Evolutionary conservation across 2,329 filamentous ascomycete genomes (phyloP), one percentile per base, ranked within the genome.

Genomic region (Phialocephala subalpina): DNA sequence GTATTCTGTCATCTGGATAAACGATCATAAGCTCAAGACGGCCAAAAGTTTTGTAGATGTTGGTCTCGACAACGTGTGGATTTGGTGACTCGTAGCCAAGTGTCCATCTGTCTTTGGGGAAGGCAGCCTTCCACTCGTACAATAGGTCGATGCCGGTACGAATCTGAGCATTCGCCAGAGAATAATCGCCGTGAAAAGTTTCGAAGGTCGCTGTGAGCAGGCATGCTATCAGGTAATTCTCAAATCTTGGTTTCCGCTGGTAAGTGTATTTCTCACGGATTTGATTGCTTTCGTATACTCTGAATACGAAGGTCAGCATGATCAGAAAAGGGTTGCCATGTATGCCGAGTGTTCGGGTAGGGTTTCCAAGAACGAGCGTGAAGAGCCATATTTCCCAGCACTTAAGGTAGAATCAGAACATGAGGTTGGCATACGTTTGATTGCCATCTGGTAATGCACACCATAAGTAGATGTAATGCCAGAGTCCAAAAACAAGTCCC

Each of bases 11-110:
- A 16, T 42, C 38, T 8, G 65, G 88, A 0, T 85, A 87, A 70
- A 88, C 88, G 47, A 86, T 86, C 73, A 88, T 86, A 42, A 89
- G 86, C 3, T 85, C 86, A 1, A 89, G 38, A 42, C 38, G 38
- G 1, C 83, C 87, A 71, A 89, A 88, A 78, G 88, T 87, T 56
- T 85, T 83, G 12, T 86, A 79, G 25, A 89, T 80, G 69, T 88
- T 86, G 63, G 87, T 82, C 69, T 88, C 86, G 36, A 69, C 45
- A 1, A 65, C 35, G 27, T 62, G n/a, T 16, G 61, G 45, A 16
- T 60, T 53, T 27, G 68, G 66, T 7, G 66, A 66, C 27, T 25
- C 27, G 22, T 49, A 55, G 1, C 57, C 52, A 8, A 58, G 22
- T 5, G 58, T 42, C 2, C 38, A 1, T 25, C 18, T 20, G 2